Evolutionary conservation across 176 grass and related monocot genomes (phyloP), one percentile per base, ranked within the genome.

Genomic region (Oryza coarctata): DNA sequence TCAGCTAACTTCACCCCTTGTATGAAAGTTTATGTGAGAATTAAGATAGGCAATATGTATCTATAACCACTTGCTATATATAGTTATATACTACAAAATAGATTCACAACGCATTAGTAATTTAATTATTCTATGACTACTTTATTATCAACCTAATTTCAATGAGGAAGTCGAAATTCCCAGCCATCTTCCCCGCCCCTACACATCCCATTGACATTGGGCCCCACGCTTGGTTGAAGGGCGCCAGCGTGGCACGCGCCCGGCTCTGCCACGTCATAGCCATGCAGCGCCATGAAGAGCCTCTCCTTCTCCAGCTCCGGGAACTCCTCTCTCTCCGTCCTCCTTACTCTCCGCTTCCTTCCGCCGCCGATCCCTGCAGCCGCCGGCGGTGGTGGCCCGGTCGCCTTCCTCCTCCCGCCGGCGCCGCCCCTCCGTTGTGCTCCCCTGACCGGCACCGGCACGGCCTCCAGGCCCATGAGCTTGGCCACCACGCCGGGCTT

Each of bases 401-500:
- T 84, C 9, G 39, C 76, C 80, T 73, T 98, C 87, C 62, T 76
- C 66, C 60, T 71, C 45, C 64, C 52, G 38, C 63, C 30, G 57
- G 44, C 35, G 57, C 45, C 23, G 57, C 58, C 23, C 7, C 20
- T 33, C 49, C 55, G 38, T 13, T 41, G 32, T 18, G 80, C 84
- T 65, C 86, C 84, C 36, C 74, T 84, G 32, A 91, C 47, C 1
- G 90, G 89, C 40, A 99, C 76, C 9, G 96, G 96, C 72, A 98
- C 69, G 20, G 88, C 87, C 0, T 99, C 90, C 12, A 99, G 89
- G 5, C 96, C 96, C 93, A 93, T 99, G 33, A 99, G 82, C 80
- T 93, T 95, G 29, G 90, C 91, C 39, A 99, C 96, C 9, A 99
- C 82, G 6, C 87, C 80, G 0, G 96, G 96, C 73, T 99, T 95